phyloP scores from a whole-genome alignment of 345 rosid species.

The Salix purpurea region DNA sequence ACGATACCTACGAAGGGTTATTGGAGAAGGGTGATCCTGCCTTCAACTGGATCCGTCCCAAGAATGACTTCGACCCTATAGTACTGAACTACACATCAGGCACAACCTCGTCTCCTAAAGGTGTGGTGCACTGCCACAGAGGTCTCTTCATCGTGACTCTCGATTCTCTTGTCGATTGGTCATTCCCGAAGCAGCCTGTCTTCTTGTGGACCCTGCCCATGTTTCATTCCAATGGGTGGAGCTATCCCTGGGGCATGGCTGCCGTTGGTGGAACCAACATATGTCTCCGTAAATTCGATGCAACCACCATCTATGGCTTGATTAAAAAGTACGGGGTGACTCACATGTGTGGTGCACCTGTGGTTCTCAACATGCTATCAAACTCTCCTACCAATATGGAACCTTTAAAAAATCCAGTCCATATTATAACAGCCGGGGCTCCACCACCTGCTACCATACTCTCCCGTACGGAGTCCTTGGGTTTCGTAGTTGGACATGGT shows the following conservation, averaged over 20 bases:
- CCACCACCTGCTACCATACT: conserved; percentile 6
- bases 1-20: conserved; percentile 11
- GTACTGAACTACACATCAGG: conserved; percentile 26
- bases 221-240: conserved; percentile 30
- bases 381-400: not conserved
- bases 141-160: conserved; percentile 8
- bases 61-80: conserved; percentile 21
- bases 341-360: conserved; percentile 20
- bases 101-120: conserved; percentile 27
- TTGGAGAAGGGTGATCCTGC: conserved; percentile 16
- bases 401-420: not conserved
- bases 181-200: conserved; percentile 17
- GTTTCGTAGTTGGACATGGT: conserved; percentile 8
- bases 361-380: conserved; percentile 6
- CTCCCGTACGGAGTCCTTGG: not conserved
- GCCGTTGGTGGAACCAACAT: conserved; percentile 26
- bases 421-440: conserved; percentile 4
- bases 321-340: conserved; percentile 11
- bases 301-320: conserved; percentile 2
- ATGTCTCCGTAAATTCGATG: conserved; percentile 18
- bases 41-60: conserved; percentile 23
- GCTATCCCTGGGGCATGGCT: conserved; percentile 25
- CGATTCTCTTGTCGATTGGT: conserved; percentile 16
- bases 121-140: conserved; percentile 22
- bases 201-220: conserved; percentile 28